Conservation (phyloP, 2,329 filamentous ascomycete species). For the Colletotrichum tofieldiae region DNA sequence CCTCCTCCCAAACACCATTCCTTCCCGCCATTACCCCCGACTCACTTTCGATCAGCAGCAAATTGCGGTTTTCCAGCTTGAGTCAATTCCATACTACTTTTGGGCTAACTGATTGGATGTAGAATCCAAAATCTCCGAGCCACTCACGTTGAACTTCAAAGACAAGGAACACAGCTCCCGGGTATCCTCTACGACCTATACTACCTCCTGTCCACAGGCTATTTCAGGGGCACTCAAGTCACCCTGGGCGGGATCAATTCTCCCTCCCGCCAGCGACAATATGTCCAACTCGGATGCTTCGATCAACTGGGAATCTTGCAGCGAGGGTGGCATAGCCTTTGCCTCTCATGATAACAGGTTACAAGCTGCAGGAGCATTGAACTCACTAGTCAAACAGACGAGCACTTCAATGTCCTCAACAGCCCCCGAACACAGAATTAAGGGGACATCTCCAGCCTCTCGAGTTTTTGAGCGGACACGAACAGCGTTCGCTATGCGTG, state of each 20-base stretch:
- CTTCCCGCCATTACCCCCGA: too few relatives aligned
- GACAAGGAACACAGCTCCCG: neutral
- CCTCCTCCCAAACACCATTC: neutral
- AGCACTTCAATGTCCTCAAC: neutral
- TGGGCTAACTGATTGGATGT: neutral
- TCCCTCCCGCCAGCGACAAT: neutral
- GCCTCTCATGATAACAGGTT: neutral
- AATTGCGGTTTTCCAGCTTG: too few relatives aligned
- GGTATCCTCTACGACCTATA: neutral
- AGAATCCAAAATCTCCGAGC: neutral
- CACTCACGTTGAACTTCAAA: neutral
- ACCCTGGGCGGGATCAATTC: too few relatives aligned
- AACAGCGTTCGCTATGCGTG: neutral
- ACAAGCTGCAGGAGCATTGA: neutral
- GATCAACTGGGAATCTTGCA: slow-evolving; percentile 17
- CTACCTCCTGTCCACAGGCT: neutral
- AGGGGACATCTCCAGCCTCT: neutral
- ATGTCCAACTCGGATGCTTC: neutral
- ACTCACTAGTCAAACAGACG: neutral
- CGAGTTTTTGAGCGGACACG: neutral
- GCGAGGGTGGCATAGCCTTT: neutral
- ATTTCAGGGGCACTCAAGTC: neutral
- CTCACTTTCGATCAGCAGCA: too few relatives aligned
- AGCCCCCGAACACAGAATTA: too few relatives aligned
- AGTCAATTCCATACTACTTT: too few relatives aligned